Percentiles rank a stretch among this genome's conserved stretches.
These are phyloP conservation scores for Drosera spatulata DNA, from an alignment of 179 eudicot genomes.

Conservation along the genomic window DNA sequence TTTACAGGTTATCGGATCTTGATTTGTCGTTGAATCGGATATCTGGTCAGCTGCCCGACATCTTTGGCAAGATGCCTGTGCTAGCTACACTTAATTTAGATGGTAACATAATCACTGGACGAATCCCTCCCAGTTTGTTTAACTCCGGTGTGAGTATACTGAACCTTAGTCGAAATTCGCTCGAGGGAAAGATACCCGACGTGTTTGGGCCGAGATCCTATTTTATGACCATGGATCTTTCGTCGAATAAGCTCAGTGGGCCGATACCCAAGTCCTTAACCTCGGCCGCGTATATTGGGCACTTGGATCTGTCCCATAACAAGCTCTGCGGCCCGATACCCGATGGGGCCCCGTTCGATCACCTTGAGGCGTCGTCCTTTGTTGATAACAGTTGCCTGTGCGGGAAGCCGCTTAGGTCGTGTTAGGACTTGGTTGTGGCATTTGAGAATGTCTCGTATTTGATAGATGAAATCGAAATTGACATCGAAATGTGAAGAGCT, in stretches of 20 bases:
- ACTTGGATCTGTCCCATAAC: constrained; percentile 21
- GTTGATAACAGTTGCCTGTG: too few relatives aligned
- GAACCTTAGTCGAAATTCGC: constrained; percentile 18
- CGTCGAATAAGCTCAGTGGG: constrained; percentile 14
- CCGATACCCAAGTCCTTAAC: constrained; percentile 14
- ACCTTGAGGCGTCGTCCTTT: constrained; percentile 13
- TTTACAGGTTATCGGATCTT: constrained; percentile 14
- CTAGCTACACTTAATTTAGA: constrained; percentile 14
- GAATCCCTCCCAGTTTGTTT: constrained; percentile 7
- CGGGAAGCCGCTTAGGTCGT: too few relatives aligned
- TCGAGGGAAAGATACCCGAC: constrained; percentile 19
- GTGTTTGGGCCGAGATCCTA: constrained; percentile 17
- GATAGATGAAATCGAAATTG: too few relatives aligned
- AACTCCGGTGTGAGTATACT: constrained; percentile 12
- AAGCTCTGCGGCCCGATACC: constrained; percentile 18
- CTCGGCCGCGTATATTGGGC: constrained; percentile 16
- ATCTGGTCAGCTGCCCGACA: constrained; percentile 13
- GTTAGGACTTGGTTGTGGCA: too few relatives aligned
- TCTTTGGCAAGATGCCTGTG: constrained; percentile 16
- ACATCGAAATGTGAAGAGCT: too few relatives aligned
- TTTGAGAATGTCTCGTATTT: too few relatives aligned
- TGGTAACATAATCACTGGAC: constrained; percentile 10
- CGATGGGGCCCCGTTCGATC: constrained; percentile 9
- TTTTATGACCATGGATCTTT: constrained; percentile 17
- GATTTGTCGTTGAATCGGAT: constrained; percentile 16